phyloP scores from a whole-genome alignment of 768 basidiomycete species.

The Omphalotus guepiniiformis region DNA sequence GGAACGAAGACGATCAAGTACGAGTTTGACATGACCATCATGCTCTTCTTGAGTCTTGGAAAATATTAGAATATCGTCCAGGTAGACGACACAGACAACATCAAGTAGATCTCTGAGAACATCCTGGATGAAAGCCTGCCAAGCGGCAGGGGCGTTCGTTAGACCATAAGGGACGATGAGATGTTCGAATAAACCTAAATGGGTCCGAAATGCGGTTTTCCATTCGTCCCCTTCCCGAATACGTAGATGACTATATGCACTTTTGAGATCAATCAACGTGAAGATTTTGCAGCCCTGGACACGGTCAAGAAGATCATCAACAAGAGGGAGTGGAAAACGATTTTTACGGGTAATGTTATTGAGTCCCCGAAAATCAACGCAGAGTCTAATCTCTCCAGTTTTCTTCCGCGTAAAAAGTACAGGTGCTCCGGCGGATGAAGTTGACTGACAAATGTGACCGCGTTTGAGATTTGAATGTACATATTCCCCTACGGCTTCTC shows the following conservation, averaged over 20 bases:
- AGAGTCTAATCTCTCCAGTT: constrained; percentile 15
- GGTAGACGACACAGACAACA: constrained; percentile 35
- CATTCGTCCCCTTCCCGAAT: constrained; percentile 24
- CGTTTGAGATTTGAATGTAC: constrained; percentile 19
- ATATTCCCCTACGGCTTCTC: constrained; percentile 17
- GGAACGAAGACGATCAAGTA: constrained; percentile 15
- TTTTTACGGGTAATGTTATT: constrained; percentile 19
- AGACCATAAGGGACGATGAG: constrained; percentile 35
- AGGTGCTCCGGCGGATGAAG: constrained; percentile 11
- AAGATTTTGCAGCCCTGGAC: constrained; percentile 14
- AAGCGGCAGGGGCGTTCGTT: constrained; percentile 32
- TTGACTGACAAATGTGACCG: constrained; percentile 21
- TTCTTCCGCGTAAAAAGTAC: constrained; percentile 18
- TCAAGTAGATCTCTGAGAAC: constrained; percentile 34
- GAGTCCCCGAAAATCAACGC: constrained; percentile 28
- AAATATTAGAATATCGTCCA: constrained; percentile 43
- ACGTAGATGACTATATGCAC: not conserved
- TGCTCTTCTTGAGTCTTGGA: not conserved
- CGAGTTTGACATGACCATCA: not conserved
- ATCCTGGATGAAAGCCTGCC: constrained; percentile 40
- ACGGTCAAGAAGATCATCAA: not conserved
- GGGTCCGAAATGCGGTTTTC: constrained; percentile 40
- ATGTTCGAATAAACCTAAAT: constrained; percentile 33
- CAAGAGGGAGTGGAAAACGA: not conserved
- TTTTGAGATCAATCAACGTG: constrained; percentile 2